Evolutionary conservation across 2,329 filamentous ascomycete species (phyloP).

Genomic region (Polytolypa hystricis): DNA sequence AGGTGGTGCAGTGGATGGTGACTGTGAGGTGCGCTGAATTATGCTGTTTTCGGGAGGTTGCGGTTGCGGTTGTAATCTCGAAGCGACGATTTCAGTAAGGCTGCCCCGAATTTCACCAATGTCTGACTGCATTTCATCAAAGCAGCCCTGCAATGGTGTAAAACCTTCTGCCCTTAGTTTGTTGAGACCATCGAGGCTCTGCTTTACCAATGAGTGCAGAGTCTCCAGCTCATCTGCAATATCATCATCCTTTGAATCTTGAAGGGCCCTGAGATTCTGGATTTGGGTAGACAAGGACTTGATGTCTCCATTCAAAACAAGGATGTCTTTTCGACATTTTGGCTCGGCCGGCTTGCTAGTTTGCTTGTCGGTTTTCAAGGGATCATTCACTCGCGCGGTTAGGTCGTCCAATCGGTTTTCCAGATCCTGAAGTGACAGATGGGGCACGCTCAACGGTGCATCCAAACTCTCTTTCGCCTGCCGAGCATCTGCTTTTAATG

Average conservation of each 20-base stretch:
- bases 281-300: background rate
- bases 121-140: no score
- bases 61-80: no score
- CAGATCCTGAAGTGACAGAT: background rate
- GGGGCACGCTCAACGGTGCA: background rate
- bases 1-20: no score
- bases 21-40: no score
- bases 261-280: background rate
- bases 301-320: background rate
- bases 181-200: no score
- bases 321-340: background rate
- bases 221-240: constrained; percentile 5
- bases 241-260: constrained; percentile 5
- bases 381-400: background rate
- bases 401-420: background rate
- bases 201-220: no score
- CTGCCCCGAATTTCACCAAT: no score
- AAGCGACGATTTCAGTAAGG: no score
- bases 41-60: no score
- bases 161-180: no score
- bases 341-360: background rate
- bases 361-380: background rate
- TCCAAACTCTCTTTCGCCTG: background rate
- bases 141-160: no score
- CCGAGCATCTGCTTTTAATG: background rate